Evolutionary conservation across 2,329 filamentous ascomycete genomes (phyloP), one percentile per base, ranked within the genome.

Genomic region (Aureobasidium pullulans): DNA sequence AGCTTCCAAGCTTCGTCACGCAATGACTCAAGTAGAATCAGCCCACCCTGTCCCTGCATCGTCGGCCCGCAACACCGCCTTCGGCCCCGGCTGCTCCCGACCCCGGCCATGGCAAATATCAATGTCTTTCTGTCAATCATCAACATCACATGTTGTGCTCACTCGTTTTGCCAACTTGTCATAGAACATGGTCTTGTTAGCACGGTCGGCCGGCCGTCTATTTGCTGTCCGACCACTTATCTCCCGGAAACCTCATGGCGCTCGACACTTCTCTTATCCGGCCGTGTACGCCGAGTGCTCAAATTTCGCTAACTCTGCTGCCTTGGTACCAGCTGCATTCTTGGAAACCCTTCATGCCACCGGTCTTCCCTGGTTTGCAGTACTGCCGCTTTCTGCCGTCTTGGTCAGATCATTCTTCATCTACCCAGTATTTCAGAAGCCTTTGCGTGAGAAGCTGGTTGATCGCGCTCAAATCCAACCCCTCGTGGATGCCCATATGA

Each of bases 361-460:
- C 37, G 66, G 69, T n/a, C 50, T 71, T 10, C 68, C 70, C 10
- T 72, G 69, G 69, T 70, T 57, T 16, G 67, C 66, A 11, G 67
- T 62, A 32, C 61, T 72, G 6, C 69, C 70, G 0, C 32, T 63
- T 8, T 59, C 68, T 16, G 69, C 70, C 11, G 36, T 70, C 28
- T 42, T 69, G 39, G 62, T 71, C 13, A 67, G 68, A 39, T 63
- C 66, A 46, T 46, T 65, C 7, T 9, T 70, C 23, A 63, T 66
- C 42, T 70, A 70, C 49, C 65, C 66, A 48, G 9, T 67, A 16
- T 57, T 61, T 7, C 59, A 61, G 37, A 6, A 13, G 3, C 46
- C 43, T 9, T 9, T 52, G 29, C 59, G 59, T 6, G 31, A 57
- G 16, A 31, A 16, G 19, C n/a, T 48, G 16, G 37, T 44, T 36